phyloP scores from a whole-genome alignment of 2,329 filamentous ascomycete genomes.

The Helicocarpus griseus region DNA sequence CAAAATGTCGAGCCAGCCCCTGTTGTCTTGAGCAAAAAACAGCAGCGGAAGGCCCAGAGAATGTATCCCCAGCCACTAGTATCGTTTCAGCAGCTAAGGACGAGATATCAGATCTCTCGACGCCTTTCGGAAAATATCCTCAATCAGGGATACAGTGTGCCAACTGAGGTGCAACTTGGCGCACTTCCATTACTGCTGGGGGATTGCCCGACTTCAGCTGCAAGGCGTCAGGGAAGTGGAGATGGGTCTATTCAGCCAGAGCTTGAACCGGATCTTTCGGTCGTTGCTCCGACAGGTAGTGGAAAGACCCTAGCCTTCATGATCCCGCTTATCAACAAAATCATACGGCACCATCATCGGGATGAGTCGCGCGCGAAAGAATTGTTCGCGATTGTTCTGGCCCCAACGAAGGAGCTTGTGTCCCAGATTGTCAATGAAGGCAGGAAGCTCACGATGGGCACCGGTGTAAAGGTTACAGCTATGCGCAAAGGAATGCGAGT shows the following conservation, averaged over 20 bases:
- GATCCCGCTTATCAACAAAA: conserved; percentile 72
- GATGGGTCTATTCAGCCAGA: conserved; percentile 13
- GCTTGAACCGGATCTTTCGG: conserved; percentile 61
- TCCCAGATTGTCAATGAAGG: conserved; percentile 76
- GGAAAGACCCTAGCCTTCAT: conserved; percentile 93
- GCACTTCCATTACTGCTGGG: conserved; percentile 67
- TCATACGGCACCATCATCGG: conserved; percentile 47
- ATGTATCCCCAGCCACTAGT: conserved; percentile 72
- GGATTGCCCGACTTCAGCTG: conserved; percentile 32
- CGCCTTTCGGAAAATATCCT: conserved; percentile 68
- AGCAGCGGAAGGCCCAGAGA: conserved; percentile 42
- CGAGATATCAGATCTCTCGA: conserved; percentile 62
- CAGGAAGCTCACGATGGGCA: conserved; percentile 67
- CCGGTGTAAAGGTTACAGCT: conserved; percentile 66
- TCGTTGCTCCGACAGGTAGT: conserved; percentile 87
- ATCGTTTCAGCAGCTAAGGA: conserved; percentile 63
- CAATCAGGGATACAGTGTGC: conserved; percentile 74
- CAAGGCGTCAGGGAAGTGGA: conserved; percentile 21
- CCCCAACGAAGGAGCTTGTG: conserved; percentile 71
- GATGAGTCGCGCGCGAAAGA: conserved; percentile 44
- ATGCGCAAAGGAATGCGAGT: conserved; percentile 81
- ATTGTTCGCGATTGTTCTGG: conserved; percentile 61
- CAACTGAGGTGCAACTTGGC: conserved; percentile 89
- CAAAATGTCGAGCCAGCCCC: conserved; percentile 41
- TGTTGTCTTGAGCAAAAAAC: conserved; percentile 35